Conservation (phyloP, 345 rosid species). For the Syzygium aqueum region DNA sequence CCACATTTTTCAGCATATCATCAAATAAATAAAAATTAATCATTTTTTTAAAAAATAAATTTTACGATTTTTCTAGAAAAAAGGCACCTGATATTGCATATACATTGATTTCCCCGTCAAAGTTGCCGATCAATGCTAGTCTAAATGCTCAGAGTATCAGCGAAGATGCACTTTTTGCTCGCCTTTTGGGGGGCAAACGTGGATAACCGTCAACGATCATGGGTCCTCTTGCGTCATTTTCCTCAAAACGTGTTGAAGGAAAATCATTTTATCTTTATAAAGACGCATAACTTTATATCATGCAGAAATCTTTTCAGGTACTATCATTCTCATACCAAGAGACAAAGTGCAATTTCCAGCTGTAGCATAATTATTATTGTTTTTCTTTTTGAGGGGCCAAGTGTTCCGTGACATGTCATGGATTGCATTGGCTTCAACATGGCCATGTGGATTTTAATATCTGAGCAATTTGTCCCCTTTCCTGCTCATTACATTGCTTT, state of each 20-base stretch:
- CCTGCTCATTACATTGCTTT: background rate
- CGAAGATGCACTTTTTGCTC: constrained; percentile 18
- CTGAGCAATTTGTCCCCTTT: constrained; percentile 2
- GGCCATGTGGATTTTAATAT: constrained; percentile 11
- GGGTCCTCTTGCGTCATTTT: constrained; percentile 8
- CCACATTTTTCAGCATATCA: background rate
- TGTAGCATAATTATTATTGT: constrained; percentile 1
- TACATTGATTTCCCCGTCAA: background rate
- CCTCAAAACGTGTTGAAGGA: background rate
- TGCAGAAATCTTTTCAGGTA: background rate
- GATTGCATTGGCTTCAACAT: background rate
- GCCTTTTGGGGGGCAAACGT: constrained; percentile 18
- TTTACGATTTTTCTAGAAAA: background rate
- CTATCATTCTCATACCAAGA: background rate
- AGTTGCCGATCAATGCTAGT: background rate
- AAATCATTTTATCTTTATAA: background rate
- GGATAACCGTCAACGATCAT: background rate
- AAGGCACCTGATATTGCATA: background rate
- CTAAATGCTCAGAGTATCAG: background rate
- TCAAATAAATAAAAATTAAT: background rate
- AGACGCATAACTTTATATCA: background rate
- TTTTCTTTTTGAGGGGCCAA: background rate
- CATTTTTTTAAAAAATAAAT: background rate
- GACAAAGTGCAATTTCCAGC: constrained; percentile 1
- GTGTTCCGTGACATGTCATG: constrained; percentile 4